Conservation (phyloP, 768 basidiomycete species). For the Trametes elegans region DNA sequence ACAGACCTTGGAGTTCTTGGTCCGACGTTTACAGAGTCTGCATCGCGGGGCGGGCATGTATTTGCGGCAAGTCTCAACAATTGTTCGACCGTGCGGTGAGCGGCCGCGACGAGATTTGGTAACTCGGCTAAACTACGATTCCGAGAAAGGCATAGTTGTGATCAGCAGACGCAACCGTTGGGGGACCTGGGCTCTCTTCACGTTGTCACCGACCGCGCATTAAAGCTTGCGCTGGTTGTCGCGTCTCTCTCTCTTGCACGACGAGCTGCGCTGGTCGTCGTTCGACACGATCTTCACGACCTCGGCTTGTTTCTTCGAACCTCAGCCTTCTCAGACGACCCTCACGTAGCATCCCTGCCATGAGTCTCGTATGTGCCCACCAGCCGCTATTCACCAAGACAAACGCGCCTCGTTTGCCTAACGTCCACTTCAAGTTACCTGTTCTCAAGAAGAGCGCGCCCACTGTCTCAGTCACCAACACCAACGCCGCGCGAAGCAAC, state of each 20-base stretch:
- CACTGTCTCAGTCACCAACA: conserved; percentile 37
- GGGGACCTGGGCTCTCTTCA: conserved; percentile 2
- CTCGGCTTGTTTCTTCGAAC: background rate
- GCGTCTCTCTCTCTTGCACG: background rate
- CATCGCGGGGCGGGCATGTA: too few species aligned
- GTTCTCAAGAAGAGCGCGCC: conserved; percentile 34
- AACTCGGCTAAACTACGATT: conserved; percentile 1
- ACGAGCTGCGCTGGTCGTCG: conserved; percentile 20
- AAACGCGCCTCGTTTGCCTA: conserved; percentile 13
- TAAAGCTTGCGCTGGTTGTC: background rate
- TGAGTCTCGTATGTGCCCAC: conserved; percentile 6
- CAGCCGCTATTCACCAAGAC: conserved; percentile 7
- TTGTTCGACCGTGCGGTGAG: background rate
- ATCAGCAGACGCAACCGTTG: conserved; percentile 3
- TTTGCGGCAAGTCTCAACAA: too few species aligned
- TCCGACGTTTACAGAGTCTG: background rate
- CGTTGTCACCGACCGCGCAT: background rate
- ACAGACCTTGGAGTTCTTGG: too few species aligned
- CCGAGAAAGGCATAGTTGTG: background rate
- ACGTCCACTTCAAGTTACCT: conserved; percentile 20
- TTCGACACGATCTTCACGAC: conserved; percentile 6
- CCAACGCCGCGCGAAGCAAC: conserved; percentile 27
- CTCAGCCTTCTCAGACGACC: background rate
- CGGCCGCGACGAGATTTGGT: background rate
- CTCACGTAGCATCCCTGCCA: background rate